Evolutionary conservation across 1,139 yeast genomes (phyloP).

Genomic region (Chernovozyma sophiae-reginae): DNA sequence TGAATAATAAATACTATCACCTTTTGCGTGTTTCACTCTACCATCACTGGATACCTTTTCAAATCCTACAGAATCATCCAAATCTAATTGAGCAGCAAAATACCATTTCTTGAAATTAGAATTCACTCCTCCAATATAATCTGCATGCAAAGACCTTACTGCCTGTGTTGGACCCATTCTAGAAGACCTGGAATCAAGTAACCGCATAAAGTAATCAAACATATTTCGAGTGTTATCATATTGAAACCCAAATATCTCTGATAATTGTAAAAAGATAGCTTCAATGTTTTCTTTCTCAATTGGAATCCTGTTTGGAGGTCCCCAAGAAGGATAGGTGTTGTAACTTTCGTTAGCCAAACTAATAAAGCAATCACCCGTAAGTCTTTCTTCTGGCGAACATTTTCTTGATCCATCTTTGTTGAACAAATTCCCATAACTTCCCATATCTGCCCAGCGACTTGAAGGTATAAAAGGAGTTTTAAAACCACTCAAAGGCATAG

Average conservation of each 20-base stretch:
- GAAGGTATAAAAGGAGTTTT: constrained; percentile 44
- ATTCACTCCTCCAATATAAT: constrained; percentile 84
- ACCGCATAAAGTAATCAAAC: constrained; percentile 57
- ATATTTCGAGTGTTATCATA: constrained; percentile 58
- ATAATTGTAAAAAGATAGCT: constrained; percentile 48
- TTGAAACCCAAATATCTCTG: constrained; percentile 66
- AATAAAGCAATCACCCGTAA: constrained; percentile 39
- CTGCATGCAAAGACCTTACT: constrained; percentile 59
- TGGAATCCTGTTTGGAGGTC: constrained; percentile 44
- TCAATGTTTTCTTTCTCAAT: constrained; percentile 55
- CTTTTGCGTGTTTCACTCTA: constrained; percentile 24
- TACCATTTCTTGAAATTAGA: constrained; percentile 95
- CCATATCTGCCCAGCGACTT: constrained; percentile 42
- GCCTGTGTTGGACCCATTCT: constrained; percentile 55
- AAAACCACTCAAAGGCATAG: constrained; percentile 48
- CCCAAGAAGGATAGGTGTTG: constrained; percentile 64
- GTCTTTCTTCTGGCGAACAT: constrained; percentile 20
- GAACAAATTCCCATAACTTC: constrained; percentile 23
- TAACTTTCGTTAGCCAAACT: constrained; percentile 35
- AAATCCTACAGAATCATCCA: constrained; percentile 78
- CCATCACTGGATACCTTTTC: constrained; percentile 46
- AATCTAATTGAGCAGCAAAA: constrained; percentile 86
- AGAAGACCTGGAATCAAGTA: constrained; percentile 69
- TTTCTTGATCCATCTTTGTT: constrained; percentile 21
- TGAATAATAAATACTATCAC: constrained; percentile 40